A percentile compares a stretch with the other conserved stretches of the same genome.
Conservation (phyloP, 169 alveolate species). For the Plasmodium malariae region DNA sequence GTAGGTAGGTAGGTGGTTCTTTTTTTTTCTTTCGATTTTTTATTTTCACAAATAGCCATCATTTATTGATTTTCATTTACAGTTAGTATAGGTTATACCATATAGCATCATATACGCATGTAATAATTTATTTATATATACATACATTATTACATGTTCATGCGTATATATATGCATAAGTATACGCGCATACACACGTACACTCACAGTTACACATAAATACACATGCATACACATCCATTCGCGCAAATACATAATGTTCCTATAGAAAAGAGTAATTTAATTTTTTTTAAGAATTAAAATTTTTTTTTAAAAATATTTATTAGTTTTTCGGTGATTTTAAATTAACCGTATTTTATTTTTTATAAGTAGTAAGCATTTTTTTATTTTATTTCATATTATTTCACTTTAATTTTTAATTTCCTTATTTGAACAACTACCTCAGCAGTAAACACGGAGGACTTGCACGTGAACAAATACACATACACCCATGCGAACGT, state of each 20-base stretch:
- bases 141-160: too few relatives aligned
- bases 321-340: background rate
- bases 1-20: too few relatives aligned
- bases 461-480: background rate
- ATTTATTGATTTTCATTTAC: too few relatives aligned
- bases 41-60: too few relatives aligned
- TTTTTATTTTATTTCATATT: too few relatives aligned
- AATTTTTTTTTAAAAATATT: too few relatives aligned
- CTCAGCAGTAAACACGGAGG: background rate
- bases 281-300: too few relatives aligned
- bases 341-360: background rate
- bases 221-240: background rate
- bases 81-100: too few relatives aligned
- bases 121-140: background rate
- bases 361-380: background rate
- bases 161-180: background rate
- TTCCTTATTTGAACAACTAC: background rate
- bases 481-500: background rate
- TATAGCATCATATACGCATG: too few relatives aligned
- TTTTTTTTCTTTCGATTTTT: too few relatives aligned
- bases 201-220: background rate
- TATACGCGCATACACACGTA: background rate
- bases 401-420: background rate
- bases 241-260: background rate
- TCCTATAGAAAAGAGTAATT: background rate